phyloP scores from a whole-genome alignment of 2,329 filamentous ascomycete genomes.

The Furcasterigmium furcatum region DNA sequence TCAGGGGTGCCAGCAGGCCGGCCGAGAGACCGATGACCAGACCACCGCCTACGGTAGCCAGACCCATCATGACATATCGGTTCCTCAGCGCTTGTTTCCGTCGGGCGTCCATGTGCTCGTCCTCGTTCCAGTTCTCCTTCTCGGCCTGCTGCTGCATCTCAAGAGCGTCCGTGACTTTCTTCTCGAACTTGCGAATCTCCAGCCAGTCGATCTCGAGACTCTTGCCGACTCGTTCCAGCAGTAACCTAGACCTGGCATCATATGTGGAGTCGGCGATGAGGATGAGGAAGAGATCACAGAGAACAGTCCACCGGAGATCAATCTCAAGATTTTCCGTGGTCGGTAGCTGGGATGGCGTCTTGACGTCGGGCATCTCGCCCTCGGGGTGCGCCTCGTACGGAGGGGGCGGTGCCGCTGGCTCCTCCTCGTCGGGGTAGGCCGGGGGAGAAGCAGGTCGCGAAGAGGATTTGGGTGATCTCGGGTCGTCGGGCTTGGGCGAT shows the following conservation, averaged over 20 bases:
- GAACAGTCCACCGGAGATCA: slow-evolving; percentile 92
- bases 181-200: slow-evolving; percentile 95
- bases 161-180: slow-evolving; percentile 90
- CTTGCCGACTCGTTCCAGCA: slow-evolving; percentile 79
- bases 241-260: slow-evolving; percentile 78
- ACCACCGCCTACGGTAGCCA: slow-evolving; percentile 92
- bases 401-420: slow-evolving; percentile 48
- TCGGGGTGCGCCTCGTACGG: slow-evolving; percentile 62
- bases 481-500: slow-evolving; percentile 4
- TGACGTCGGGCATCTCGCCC: slow-evolving; percentile 74
- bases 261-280: slow-evolving; percentile 96
- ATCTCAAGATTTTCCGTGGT: slow-evolving; percentile 85
- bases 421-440: slow-evolving; percentile 35
- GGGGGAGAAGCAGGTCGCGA: too few species aligned
- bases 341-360: slow-evolving; percentile 78
- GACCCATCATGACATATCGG: slow-evolving; percentile 90
- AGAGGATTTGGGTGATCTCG: neutral
- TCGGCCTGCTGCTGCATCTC: slow-evolving; percentile 96
- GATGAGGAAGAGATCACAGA: slow-evolving; percentile 92
- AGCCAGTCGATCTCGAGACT: slow-evolving; percentile 82
- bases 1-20: slow-evolving; percentile 86
- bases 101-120: slow-evolving; percentile 85
- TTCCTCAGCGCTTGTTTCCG: slow-evolving; percentile 78
- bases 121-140: slow-evolving; percentile 97
- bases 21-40: slow-evolving; percentile 94